Percentiles rank a stretch among this genome's conserved stretches.
phyloP scores from a whole-genome alignment of 441 rosid genomes.

The Lepidium campestre region DNA sequence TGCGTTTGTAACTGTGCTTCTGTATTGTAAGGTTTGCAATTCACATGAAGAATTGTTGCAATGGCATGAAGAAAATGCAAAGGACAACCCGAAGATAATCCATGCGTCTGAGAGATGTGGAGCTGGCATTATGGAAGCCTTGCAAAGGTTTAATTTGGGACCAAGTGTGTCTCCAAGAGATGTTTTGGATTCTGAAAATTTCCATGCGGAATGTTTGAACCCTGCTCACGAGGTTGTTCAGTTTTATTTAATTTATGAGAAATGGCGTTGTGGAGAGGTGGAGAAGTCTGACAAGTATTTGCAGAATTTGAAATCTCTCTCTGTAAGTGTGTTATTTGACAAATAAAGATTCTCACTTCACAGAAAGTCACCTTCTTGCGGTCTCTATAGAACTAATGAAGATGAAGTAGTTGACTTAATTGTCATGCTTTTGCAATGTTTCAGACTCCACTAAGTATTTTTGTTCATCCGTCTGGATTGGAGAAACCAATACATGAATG shows the following conservation, averaged over 20 bases:
- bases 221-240: constrained; percentile 46
- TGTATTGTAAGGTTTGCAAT: constrained; percentile 36
- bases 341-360: background rate
- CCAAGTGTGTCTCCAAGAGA: constrained; percentile 49
- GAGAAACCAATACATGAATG: constrained; percentile 45
- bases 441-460: constrained; percentile 43
- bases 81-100: constrained; percentile 36
- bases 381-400: background rate
- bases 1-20: background rate
- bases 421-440: constrained; percentile 4
- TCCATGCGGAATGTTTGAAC: constrained; percentile 19
- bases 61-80: constrained; percentile 50
- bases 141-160: constrained; percentile 40
- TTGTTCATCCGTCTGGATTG: constrained; percentile 53
- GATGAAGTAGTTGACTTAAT: background rate
- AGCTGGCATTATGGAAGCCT: constrained; percentile 59
- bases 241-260: constrained; percentile 51
- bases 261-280: constrained; percentile 49
- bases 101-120: constrained; percentile 54
- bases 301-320: constrained; percentile 30
- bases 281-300: constrained; percentile 37
- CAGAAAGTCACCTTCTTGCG: background rate
- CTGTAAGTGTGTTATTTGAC: constrained; percentile 35
- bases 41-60: constrained; percentile 41
- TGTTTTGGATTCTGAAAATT: constrained; percentile 26